Evolutionary conservation across 192 early-diverging fungal genomes (phyloP), one percentile per base, ranked within the genome.

Genomic region (Linnemannia schmuckeri): DNA sequence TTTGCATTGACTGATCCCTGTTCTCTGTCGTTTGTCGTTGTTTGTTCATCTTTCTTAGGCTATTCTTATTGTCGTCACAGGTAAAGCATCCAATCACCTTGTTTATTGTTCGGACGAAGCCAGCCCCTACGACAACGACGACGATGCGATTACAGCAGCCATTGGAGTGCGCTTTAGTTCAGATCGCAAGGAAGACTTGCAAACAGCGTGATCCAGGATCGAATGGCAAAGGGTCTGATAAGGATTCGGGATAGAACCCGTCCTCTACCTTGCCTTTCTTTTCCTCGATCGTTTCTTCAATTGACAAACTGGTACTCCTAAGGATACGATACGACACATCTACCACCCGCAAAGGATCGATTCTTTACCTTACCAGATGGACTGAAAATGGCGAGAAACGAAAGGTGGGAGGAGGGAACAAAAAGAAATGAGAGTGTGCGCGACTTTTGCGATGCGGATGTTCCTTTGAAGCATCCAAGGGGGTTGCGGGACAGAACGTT

Each of bases 61-160:
- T 22, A 88, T 89, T 57, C 74, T 88, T 18, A 90, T 89, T 75
- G 88, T 90, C 49, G 88, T 86, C 18, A 86, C 90, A 78, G 88
- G 87, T 90, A 89, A 79, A 57, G 61, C 61, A 27, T 33, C 55
- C 55, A 57, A 57, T 52, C 44, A 2, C 44, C 30, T 33, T 35
- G 17, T 24, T 47, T n/a, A 74, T 46, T 30, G 44, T 18, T 30
- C 44, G 17, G 27, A 30, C 40, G 10, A 52, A 24, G 1, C 15
- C 33, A 13, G 38, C 33, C 27, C 46, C 30, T 20, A 37, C 73
- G 9, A 46, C 61, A 33, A 66, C 61, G 12, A 66, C 30, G 27
- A 66, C 27, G 30, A 33, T 33, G 3, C 12, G 27, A 66, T 66
- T 63, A 63, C 61, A 63, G 27, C 61, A 33, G 30, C 30, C 61